Percentiles rank a stretch among this genome's conserved stretches.
phyloP scores from a whole-genome alignment of 495 filamentous ascomycete species.

The Aspergillus haitiensis region DNA sequence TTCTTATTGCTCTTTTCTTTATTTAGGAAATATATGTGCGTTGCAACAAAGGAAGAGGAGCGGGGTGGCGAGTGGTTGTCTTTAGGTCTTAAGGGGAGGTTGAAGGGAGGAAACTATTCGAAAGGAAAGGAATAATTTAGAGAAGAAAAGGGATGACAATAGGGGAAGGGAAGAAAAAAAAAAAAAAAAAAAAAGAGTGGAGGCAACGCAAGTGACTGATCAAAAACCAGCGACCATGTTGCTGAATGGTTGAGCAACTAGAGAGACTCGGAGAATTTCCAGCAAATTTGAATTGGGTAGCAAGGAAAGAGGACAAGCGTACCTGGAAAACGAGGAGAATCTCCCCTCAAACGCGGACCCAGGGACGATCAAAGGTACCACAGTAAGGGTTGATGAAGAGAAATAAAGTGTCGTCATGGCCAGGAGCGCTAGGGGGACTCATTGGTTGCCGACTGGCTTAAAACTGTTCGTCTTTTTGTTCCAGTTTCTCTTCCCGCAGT shows the following conservation, averaged over 20 bases:
- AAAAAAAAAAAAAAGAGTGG: slow-evolving; percentile 10
- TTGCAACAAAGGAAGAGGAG: slow-evolving; percentile 12
- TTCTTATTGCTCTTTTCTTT: neutral
- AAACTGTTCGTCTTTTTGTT: neutral
- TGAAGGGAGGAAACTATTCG: slow-evolving; percentile 11
- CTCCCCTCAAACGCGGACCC: neutral
- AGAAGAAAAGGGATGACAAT: slow-evolving; percentile 14
- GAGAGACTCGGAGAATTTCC: slow-evolving; percentile 22
- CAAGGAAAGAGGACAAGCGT: slow-evolving; percentile 12
- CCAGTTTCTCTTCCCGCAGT: neutral
- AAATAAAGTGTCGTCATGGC: slow-evolving; percentile 4
- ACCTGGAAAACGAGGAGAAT: neutral
- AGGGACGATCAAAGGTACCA: neutral
- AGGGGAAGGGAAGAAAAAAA: neutral
- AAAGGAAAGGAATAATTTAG: slow-evolving; percentile 12
- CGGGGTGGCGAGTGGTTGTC: slow-evolving; percentile 7
- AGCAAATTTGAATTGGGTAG: slow-evolving; percentile 19
- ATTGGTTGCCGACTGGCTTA: neutral
- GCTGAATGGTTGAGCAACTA: slow-evolving; percentile 18
- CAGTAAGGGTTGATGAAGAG: neutral
- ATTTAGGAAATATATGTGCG: neutral
- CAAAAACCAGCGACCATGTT: slow-evolving; percentile 22
- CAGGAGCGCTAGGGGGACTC: neutral
- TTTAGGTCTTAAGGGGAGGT: slow-evolving; percentile 3
- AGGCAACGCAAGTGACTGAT: slow-evolving; percentile 21